Evolutionary conservation across 2,329 filamentous ascomycete species (phyloP).

Genomic region (Eutypella sp.): DNA sequence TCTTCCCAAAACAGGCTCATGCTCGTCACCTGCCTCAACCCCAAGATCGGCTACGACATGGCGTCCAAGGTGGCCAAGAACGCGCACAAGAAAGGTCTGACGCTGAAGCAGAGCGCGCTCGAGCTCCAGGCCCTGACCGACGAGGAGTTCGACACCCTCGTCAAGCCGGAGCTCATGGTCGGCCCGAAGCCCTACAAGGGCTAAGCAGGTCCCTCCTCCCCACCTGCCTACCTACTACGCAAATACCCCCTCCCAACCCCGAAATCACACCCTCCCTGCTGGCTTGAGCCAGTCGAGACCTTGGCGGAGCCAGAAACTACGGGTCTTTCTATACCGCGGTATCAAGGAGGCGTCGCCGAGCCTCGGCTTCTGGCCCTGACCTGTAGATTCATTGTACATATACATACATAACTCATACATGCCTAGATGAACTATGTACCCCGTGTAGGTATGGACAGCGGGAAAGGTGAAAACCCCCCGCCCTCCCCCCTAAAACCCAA

Average conservation of each 20-base stretch:
- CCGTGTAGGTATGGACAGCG: no score
- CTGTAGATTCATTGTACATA: no score
- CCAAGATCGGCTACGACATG: conserved; percentile 96
- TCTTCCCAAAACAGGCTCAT: conserved; percentile 63
- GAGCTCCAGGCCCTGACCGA: conserved; percentile 84
- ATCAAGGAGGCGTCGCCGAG: no score
- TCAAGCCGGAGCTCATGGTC: conserved; percentile 93
- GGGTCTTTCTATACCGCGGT: no score
- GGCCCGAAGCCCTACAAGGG: conserved; percentile 64
- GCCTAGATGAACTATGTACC: no score
- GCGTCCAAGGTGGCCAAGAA: conserved; percentile 97
- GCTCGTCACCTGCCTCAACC: conserved; percentile 96
- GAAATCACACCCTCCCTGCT: conserved; percentile 8
- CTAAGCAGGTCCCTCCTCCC: conserved; percentile 22
- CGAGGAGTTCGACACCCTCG: conserved; percentile 85
- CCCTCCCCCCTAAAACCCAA: no score
- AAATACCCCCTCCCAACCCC: no score
- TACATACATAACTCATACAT: no score
- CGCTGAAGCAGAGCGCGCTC: conserved; percentile 88
- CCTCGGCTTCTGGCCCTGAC: no score
- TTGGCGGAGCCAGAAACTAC: no score
- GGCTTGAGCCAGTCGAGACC: no score
- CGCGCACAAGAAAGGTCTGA: conserved; percentile 95
- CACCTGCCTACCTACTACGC: conserved; percentile 2
- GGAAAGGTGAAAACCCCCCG: no score